Evolutionary conservation across 2,329 filamentous ascomycete genomes (phyloP).

Genomic region (Anisogramma anomala): DNA sequence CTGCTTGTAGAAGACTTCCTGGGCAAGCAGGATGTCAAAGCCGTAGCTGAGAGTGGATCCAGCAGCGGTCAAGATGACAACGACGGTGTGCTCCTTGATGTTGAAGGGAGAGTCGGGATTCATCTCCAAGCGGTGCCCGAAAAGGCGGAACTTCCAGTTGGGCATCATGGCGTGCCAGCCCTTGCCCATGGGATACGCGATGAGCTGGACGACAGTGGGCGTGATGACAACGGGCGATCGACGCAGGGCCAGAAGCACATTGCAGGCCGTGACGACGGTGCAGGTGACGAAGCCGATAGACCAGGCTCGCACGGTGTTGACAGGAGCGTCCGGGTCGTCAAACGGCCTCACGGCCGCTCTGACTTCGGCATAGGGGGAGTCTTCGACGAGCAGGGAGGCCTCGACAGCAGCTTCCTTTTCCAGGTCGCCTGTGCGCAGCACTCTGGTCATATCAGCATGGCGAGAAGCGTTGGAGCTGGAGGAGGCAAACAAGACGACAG

Average conservation of each 20-base stretch:
- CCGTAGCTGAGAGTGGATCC: slow-evolving; percentile 25
- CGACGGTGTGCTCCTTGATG: slow-evolving; percentile 35
- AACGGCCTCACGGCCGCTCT: slow-evolving; percentile 33
- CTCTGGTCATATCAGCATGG: slow-evolving; percentile 1
- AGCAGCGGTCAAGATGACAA: slow-evolving; percentile 34
- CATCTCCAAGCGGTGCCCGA: slow-evolving; percentile 24
- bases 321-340: slow-evolving; percentile 39
- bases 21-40: slow-evolving; percentile 29
- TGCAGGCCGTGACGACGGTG: slow-evolving; percentile 45
- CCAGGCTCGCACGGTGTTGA: slow-evolving; percentile 51
- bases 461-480: not conserved
- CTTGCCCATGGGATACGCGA: slow-evolving; percentile 37
- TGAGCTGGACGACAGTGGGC: slow-evolving; percentile 43
- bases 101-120: slow-evolving; percentile 31
- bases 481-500: no score
- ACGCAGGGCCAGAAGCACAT: slow-evolving; percentile 40
- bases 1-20: slow-evolving; percentile 38
- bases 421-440: slow-evolving; percentile 6
- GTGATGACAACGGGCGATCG: slow-evolving; percentile 40
- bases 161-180: slow-evolving; percentile 19
- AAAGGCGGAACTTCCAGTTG: slow-evolving; percentile 21
- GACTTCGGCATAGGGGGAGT: slow-evolving; percentile 45
- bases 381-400: slow-evolving; percentile 36
- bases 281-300: slow-evolving; percentile 44
- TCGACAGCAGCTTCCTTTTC: slow-evolving; percentile 24